Conservation (phyloP, 2,329 filamentous ascomycete genomes). For the Pseudogymnoascus pannorum region DNA sequence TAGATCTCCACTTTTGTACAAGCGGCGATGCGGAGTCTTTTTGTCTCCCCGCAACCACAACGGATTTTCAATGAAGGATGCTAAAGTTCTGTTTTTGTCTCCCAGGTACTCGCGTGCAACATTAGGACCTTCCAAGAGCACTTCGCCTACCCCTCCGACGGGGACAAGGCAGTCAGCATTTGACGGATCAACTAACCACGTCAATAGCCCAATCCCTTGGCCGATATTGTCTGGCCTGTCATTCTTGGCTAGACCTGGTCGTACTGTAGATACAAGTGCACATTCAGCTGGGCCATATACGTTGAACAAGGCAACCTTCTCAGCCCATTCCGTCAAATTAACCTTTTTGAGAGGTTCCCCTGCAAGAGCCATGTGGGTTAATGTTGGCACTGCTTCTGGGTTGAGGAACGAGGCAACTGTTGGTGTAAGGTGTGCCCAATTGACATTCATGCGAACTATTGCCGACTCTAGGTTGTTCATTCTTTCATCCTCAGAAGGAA, state of each 20-base stretch:
- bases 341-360: constrained; percentile 51
- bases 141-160: constrained; percentile 13
- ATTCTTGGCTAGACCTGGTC: background rate
- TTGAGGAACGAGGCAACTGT: constrained; percentile 14
- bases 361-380: constrained; percentile 11
- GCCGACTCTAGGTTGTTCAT: constrained; percentile 16
- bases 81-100: constrained; percentile 11
- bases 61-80: constrained; percentile 13
- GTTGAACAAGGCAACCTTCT: constrained; percentile 31
- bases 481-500: constrained; percentile 18
- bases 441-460: constrained; percentile 16
- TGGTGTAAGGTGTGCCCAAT: constrained; percentile 18
- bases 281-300: constrained; percentile 80
- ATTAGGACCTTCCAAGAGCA: constrained; percentile 14
- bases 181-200: constrained; percentile 14
- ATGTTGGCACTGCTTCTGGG: constrained; percentile 12
- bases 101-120: constrained; percentile 14
- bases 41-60: constrained; percentile 5
- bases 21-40: constrained; percentile 15
- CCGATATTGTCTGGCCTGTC: background rate
- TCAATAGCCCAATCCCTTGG: background rate
- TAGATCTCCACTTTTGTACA: constrained; percentile 59
- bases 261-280: constrained; percentile 23
- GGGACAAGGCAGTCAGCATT: constrained; percentile 10
- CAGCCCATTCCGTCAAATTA: constrained; percentile 27